These are phyloP conservation scores for Apostasia shenzhenica DNA, from an alignment of 106 monocot species.

Conservation along the genomic window DNA sequence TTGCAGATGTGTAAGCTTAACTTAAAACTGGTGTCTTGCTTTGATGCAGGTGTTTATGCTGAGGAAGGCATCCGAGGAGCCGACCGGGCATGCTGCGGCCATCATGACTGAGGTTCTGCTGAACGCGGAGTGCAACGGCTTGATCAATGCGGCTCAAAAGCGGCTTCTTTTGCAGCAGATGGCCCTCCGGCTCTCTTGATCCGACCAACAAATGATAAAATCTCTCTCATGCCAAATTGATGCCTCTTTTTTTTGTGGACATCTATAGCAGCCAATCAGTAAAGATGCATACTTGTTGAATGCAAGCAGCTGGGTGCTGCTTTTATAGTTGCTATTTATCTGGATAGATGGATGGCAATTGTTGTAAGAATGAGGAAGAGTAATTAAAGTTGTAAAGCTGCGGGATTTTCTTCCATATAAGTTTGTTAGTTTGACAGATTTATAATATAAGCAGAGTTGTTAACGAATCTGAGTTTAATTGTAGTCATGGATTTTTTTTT, in stretches of 20 bases:
- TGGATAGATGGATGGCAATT: background rate
- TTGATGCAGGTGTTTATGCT: slow-evolving; percentile 22
- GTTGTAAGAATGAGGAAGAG: background rate
- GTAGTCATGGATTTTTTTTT: no score
- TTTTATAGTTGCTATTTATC: background rate
- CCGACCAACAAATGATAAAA: background rate
- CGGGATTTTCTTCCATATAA: no score
- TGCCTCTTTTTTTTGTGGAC: no score
- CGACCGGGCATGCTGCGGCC: slow-evolving; percentile 76
- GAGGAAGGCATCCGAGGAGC: slow-evolving; percentile 39
- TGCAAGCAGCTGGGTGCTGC: no score
- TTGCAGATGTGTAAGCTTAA: background rate
- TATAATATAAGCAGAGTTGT: no score
- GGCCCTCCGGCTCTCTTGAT: slow-evolving; percentile 59
- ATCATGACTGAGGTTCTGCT: slow-evolving; percentile 82
- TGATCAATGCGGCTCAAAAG: slow-evolving; percentile 73
- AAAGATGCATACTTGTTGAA: no score
- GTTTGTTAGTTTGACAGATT: no score
- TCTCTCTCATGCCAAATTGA: background rate
- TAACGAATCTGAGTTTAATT: no score
- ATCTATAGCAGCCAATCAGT: no score
- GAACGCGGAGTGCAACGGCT: slow-evolving; percentile 70
- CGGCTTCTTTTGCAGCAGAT: slow-evolving; percentile 76
- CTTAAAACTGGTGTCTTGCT: background rate
- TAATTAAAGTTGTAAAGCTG: background rate